Base-by-base conservation (phyloP, 257 asterid genomes). In the Petunia axillaris region DNA sequence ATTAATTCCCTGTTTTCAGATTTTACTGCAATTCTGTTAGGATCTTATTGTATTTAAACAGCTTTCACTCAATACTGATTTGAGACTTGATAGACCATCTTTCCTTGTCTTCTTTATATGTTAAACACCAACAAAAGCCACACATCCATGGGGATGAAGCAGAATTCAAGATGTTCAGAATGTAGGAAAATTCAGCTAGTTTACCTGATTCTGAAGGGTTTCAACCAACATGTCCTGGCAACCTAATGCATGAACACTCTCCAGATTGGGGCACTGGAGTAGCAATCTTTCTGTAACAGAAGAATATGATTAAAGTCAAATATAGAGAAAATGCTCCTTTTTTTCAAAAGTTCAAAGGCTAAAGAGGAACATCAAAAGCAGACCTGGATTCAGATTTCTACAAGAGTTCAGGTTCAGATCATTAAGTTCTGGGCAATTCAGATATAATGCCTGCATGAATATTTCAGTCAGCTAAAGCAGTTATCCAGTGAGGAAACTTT, bases 381-480 rank as follows among this genome's bases (percentile, higher is more conserved):
- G 85, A 94, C 99, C 99, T 76, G 99, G 93, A 84, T 92, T 91
- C 85, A 94, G 87, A 79, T 96, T 93, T 80, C 82, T 87, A 67
- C 99, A 96, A 25, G 94, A 89, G 87, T 94, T 94, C 81, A 96
- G 91, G 84, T 96, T 94, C 85, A 96, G 64, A 82, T 96, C 98
- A 64, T 62, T 66, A 39, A 94, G 98, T 79, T 87, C 85, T 1
- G 97, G 98, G 80, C 99, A 96, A 67, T 91, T 94, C 58, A 96
- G 81, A 87, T 92, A 86, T 64, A 96, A 85, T 53, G 97, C 98
- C 98, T 96, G 98, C 88, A 88, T 55, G 6, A 44, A 77, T 79
- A 67, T 58, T 40, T 78, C 46, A 59, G 13, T 46, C 39, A 63
- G 68, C 74, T 70, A 9, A 15, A 58, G 39, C 46, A 57, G 37